Conservation (phyloP, 140 eudicot genomes). For the Oenanthe javanica region DNA sequence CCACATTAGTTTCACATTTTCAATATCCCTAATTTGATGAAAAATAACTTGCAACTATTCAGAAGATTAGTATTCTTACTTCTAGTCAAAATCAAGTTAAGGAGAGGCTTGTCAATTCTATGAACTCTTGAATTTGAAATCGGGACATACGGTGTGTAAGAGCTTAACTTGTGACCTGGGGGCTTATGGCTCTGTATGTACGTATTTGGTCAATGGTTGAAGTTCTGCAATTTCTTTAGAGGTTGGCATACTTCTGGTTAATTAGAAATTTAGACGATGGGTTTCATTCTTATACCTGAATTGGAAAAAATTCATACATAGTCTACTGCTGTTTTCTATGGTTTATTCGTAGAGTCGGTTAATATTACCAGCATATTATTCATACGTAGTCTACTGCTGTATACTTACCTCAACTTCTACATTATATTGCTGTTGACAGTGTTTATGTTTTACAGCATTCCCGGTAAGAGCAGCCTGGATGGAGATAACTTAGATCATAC, state of each 20-base stretch:
- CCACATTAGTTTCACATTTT: neutral
- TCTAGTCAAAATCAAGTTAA: neutral
- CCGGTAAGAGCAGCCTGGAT: constrained; percentile 43
- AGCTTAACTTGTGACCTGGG: neutral
- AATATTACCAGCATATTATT: too few relatives aligned
- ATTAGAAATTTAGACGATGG: neutral
- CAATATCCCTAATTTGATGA: neutral
- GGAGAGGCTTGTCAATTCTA: neutral
- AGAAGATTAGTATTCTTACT: neutral
- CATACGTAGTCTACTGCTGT: neutral
- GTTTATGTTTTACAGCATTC: constrained; percentile 40
- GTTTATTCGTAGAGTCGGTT: neutral
- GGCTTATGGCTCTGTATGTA: neutral
- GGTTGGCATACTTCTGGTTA: neutral
- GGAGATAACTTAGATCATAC: constrained; percentile 34
- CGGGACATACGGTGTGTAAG: neutral
- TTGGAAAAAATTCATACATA: neutral
- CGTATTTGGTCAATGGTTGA: neutral
- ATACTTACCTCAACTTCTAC: neutral
- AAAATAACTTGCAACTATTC: neutral
- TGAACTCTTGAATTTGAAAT: neutral
- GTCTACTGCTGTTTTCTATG: neutral
- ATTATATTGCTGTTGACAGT: neutral
- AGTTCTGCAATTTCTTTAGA: neutral
- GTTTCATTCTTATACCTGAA: neutral